Percentiles rank a stretch among this genome's conserved stretches.
phyloP scores from a whole-genome alignment of 2,329 filamentous ascomycete species.

The Xylaria sp. region DNA sequence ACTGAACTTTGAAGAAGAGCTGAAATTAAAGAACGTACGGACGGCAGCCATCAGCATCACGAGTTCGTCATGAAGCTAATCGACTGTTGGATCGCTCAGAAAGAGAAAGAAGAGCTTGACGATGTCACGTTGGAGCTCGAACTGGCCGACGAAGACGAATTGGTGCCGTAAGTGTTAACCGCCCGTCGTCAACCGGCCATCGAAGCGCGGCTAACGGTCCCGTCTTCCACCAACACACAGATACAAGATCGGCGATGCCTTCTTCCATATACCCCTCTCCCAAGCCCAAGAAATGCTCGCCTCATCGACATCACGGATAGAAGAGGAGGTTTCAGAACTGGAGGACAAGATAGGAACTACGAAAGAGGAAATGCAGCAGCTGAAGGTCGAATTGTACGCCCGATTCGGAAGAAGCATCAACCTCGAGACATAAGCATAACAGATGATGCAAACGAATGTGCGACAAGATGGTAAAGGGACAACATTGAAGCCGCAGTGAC shows the following conservation, averaged over 20 bases:
- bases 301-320: constrained; percentile 76
- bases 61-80: constrained; percentile 38
- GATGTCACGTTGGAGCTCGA: constrained; percentile 92
- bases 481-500: background rate
- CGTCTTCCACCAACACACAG: constrained; percentile 58
- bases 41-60: constrained; percentile 5
- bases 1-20: constrained; percentile 78
- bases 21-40: constrained; percentile 79
- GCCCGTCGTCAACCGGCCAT: background rate
- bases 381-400: constrained; percentile 94
- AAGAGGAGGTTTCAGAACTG: constrained; percentile 77
- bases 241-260: constrained; percentile 97
- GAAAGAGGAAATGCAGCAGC: constrained; percentile 85
- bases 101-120: constrained; percentile 98
- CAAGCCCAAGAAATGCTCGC: constrained; percentile 89
- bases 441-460: background rate
- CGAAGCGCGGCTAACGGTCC: constrained; percentile 14
- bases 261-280: constrained; percentile 84
- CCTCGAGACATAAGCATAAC: constrained; percentile 77
- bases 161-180: constrained; percentile 76
- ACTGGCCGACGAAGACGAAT: constrained; percentile 93
- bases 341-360: constrained; percentile 81
- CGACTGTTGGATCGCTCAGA: constrained; percentile 64
- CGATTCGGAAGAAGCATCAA: constrained; percentile 98
- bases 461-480: background rate